Base-by-base conservation (phyloP, 2,329 filamentous ascomycete species). In the Clonostachys byssicola region DNA sequence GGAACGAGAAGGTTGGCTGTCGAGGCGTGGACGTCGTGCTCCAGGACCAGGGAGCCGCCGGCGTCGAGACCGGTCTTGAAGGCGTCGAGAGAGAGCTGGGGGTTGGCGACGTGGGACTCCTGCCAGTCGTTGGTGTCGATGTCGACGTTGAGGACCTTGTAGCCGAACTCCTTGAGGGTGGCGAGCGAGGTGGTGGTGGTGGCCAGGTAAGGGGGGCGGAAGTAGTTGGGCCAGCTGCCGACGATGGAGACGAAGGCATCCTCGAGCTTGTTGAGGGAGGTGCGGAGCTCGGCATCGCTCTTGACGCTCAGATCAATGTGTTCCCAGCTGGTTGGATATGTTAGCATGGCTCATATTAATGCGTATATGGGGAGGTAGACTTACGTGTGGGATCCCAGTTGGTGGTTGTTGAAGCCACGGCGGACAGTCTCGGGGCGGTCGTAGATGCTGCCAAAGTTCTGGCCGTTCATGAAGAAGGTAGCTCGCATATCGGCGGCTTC, bases 111-210 rank as follows among this genome's bases (percentile, higher is more conserved):
- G 23, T 30, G 23, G 9, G 23, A 3, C 45, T 67, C 63, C 52
- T 75, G 63, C 57, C 77, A 80, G 59, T 81, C 77, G 44, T 77
- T 69, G 17, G 78, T 81, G 58, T 81, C 78, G 36, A 81, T 63
- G 55, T 78, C 72, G 55, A 77, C 77, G 58, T 77, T 75, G 49
- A 72, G 68, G 54, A 78, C 60, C 52, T 78, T 72, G 61, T 79
- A 80, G 39, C 70, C 71, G 9, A 79, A 52, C 39, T 48, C 51
- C 23, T 53, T 59, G 49, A 68, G 52, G 45, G 62, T 60, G 12
- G 51, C 45, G 44, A 65, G 51, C 46, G 61, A 61, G 3, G 46
- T 55, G 17, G 47, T 41, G 45, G 57, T 65, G 58, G 61, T 65
- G 40, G 60, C 64, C 30, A 66, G 64, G 56, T 63, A 68, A 4